Conservation (phyloP, 768 basidiomycete species). For the Bullera alba region DNA sequence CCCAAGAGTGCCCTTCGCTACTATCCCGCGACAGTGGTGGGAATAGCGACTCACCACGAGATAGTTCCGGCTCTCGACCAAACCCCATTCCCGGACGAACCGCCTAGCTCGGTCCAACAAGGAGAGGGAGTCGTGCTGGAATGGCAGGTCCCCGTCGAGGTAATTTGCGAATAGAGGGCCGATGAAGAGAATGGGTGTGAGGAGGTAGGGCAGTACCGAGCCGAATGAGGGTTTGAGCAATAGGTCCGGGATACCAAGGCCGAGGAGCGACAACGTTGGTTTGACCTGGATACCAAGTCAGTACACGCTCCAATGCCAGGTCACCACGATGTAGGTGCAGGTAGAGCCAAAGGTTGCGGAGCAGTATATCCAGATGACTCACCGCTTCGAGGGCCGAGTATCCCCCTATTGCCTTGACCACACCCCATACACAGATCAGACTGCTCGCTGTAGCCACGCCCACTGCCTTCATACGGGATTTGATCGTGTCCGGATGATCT, state of each 20-base stretch:
- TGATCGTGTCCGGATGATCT: constrained; percentile 78
- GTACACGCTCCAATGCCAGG: background rate
- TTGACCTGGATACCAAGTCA: constrained; percentile 5
- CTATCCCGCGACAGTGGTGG: background rate
- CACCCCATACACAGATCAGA: constrained; percentile 52
- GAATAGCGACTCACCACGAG: constrained; percentile 43
- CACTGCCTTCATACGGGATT: constrained; percentile 67
- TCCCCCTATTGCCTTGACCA: constrained; percentile 20
- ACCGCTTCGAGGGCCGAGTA: constrained; percentile 15
- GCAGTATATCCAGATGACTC: background rate
- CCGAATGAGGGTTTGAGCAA: background rate
- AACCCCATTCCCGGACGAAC: constrained; percentile 8
- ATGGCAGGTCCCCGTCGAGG: constrained; percentile 39
- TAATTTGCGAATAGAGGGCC: constrained; percentile 63
- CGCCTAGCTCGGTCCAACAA: constrained; percentile 1
- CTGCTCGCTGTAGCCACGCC: constrained; percentile 58
- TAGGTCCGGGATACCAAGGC: constrained; percentile 4
- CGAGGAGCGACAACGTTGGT: constrained; percentile 7
- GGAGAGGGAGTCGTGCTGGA: constrained; percentile 47
- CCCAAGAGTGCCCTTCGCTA: too few species aligned
- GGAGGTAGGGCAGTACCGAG: constrained; percentile 52
- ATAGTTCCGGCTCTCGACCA: constrained; percentile 68
- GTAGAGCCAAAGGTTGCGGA: background rate
- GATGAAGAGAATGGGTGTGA: constrained; percentile 66
- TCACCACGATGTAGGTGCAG: background rate